A percentile compares a stretch with the other conserved stretches of the same genome.
phyloP scores from a whole-genome alignment of 306 rosid genomes.

The Vigna radiata region DNA sequence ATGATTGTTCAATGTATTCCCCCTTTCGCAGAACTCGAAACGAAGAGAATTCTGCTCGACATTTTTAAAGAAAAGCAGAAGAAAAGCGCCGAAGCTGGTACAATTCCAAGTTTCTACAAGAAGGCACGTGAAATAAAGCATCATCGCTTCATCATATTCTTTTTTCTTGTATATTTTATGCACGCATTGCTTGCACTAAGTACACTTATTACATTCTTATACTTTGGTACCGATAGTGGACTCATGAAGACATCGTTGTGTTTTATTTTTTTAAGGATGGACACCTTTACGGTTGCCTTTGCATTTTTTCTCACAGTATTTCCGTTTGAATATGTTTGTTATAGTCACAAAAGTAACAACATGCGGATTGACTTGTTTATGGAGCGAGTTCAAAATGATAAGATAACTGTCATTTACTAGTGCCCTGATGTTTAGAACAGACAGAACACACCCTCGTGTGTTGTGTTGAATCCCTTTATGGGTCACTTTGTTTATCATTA shows the following conservation, averaged over 20 bases:
- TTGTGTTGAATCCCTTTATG: conserved; percentile 16
- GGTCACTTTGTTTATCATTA: conserved; percentile 16
- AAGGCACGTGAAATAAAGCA: conserved; percentile 65
- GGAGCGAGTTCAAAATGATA: not conserved
- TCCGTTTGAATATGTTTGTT: not conserved
- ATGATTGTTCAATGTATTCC: not conserved
- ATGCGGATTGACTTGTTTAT: not conserved
- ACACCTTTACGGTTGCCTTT: not conserved
- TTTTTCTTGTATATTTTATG: conserved; percentile 25
- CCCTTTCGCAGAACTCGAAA: conserved; percentile 83
- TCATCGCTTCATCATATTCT: conserved; percentile 34
- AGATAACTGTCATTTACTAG: conserved; percentile 6
- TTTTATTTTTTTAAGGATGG: not conserved
- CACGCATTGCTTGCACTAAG: not conserved
- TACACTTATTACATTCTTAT: conserved; percentile 24
- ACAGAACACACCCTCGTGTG: not conserved
- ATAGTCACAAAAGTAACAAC: not conserved
- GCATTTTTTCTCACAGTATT: not conserved
- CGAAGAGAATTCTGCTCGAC: conserved; percentile 94
- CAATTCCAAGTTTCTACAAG: conserved; percentile 97
- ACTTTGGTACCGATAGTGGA: conserved; percentile 15
- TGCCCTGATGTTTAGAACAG: conserved; percentile 12
- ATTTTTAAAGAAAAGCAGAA: conserved; percentile 98
- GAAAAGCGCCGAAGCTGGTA: conserved; percentile 88
- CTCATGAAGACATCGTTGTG: conserved; percentile 22